Evolutionary conservation across 148 eudicot genomes (phyloP).

Genomic region (Arbutus unedo): DNA sequence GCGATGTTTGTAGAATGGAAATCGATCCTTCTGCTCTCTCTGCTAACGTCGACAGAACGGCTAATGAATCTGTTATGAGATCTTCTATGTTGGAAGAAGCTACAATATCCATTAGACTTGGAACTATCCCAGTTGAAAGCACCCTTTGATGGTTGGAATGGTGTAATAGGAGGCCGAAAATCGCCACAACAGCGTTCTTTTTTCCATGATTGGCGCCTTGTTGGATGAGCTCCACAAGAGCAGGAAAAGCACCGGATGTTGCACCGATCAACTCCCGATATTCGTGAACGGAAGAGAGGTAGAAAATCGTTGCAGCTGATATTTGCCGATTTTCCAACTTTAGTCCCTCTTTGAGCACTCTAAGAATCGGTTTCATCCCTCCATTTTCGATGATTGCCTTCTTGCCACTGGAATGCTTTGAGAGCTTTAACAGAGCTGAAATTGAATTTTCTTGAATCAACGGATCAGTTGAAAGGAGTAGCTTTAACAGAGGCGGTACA

Average conservation of each 20-base stretch:
- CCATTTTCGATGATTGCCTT: conserved; percentile 60
- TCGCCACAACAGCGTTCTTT: conserved; percentile 67
- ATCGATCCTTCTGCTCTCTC: conserved; percentile 53
- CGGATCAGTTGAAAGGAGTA: conserved; percentile 49
- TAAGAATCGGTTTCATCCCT: conserved; percentile 44
- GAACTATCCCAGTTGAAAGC: conserved; percentile 48
- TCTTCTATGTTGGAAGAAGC: conserved; percentile 39
- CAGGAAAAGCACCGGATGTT: conserved; percentile 39
- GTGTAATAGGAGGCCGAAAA: conserved; percentile 50
- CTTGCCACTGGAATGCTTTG: conserved; percentile 59
- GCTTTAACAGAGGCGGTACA: conserved; percentile 50
- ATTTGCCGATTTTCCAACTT: conserved; percentile 55
- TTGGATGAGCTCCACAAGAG: conserved; percentile 47
- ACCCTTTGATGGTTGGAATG: conserved; percentile 44
- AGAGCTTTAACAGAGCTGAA: conserved; percentile 66
- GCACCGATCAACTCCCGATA: conserved; percentile 58
- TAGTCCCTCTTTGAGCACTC: conserved; percentile 42
- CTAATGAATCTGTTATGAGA: conserved; percentile 48
- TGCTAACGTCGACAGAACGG: conserved; percentile 51
- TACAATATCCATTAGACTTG: conserved; percentile 37
- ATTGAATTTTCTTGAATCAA: conserved; percentile 56
- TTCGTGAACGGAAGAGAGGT: conserved; percentile 51
- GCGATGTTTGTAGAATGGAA: conserved; percentile 35
- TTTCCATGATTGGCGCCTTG: conserved; percentile 61
- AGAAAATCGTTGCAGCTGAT: conserved; percentile 75